A percentile compares a stretch with the other conserved stretches of the same genome.
Evolutionary conservation across 306 rosid genomes (phyloP).

Genomic region (Acacia melanoxylon): DNA sequence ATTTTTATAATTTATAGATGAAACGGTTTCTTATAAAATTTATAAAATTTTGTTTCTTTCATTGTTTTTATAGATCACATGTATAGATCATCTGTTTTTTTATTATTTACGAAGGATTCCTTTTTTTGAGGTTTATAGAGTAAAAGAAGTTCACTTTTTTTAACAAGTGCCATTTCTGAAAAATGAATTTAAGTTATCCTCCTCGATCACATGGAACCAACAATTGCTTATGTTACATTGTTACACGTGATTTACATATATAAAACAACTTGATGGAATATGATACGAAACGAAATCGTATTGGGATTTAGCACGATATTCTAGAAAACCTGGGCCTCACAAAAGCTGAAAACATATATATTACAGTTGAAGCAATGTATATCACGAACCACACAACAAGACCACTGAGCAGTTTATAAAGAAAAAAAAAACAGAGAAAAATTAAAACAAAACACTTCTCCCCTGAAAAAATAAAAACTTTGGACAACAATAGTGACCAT

Average conservation of each 20-base stretch:
- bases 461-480: neutral
- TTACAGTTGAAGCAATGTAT: neutral
- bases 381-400: slow-evolving; percentile 37
- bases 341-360: slow-evolving; percentile 14
- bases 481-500: slow-evolving; percentile 15
- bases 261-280: neutral
- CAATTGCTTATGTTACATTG: too few species aligned
- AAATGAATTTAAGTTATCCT: too few species aligned
- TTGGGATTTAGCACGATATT: slow-evolving; percentile 26
- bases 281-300: neutral
- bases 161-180: too few species aligned
- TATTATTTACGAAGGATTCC: too few species aligned
- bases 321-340: slow-evolving; percentile 25
- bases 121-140: too few species aligned
- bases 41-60: neutral
- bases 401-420: slow-evolving; percentile 15
- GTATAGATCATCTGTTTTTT: neutral
- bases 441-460: neutral
- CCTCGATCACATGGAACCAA: too few species aligned
- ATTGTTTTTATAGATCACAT: neutral
- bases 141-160: too few species aligned
- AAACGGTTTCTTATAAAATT: neutral
- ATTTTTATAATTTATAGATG: neutral
- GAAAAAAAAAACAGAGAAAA: neutral
- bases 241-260: too few species aligned